Conservation (phyloP, 352 stramenopile species). For the Phytopythium chamaehyphon region DNA sequence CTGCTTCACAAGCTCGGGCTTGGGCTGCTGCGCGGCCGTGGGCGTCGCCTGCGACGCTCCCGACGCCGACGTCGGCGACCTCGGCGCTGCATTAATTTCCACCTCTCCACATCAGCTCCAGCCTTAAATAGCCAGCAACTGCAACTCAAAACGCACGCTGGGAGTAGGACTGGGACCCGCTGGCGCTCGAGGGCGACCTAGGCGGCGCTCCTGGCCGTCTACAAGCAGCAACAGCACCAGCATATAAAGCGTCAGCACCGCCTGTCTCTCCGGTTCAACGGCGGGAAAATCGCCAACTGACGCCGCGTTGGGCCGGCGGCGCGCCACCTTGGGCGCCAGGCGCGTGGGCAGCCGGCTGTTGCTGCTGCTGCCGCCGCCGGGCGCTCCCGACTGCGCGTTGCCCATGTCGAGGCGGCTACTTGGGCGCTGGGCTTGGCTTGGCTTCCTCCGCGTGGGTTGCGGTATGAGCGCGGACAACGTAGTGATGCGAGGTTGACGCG, state of each 20-base stretch:
- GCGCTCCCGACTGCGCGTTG: slow-evolving; percentile 2
- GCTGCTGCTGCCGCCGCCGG: not conserved
- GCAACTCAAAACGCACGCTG: too few relatives aligned
- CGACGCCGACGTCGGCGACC: not conserved
- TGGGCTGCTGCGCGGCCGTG: not conserved
- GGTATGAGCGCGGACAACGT: not conserved
- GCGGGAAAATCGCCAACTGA: not conserved
- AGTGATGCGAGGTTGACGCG: too few relatives aligned
- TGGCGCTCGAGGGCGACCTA: too few relatives aligned
- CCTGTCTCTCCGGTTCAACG: too few relatives aligned
- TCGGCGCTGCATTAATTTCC: too few relatives aligned
- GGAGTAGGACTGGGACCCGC: too few relatives aligned
- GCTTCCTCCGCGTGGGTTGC: not conserved
- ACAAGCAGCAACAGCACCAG: too few relatives aligned
- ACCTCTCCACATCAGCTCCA: too few relatives aligned
- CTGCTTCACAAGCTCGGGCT: not conserved
- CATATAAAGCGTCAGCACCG: not conserved
- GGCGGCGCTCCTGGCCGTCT: too few relatives aligned
- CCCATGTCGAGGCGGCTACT: slow-evolving; percentile 1
- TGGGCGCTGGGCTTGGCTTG: too few relatives aligned
- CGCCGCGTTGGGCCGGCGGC: not conserved
- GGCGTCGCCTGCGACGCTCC: slow-evolving; percentile 3
- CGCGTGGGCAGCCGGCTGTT: slow-evolving; percentile 6
- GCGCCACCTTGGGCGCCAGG: not conserved
- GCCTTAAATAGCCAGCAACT: too few relatives aligned